Evolutionary conservation across 1,284 basidiomycete species (phyloP), one percentile per base, ranked within the genome.

Genomic region (Leccinum solheimii): DNA sequence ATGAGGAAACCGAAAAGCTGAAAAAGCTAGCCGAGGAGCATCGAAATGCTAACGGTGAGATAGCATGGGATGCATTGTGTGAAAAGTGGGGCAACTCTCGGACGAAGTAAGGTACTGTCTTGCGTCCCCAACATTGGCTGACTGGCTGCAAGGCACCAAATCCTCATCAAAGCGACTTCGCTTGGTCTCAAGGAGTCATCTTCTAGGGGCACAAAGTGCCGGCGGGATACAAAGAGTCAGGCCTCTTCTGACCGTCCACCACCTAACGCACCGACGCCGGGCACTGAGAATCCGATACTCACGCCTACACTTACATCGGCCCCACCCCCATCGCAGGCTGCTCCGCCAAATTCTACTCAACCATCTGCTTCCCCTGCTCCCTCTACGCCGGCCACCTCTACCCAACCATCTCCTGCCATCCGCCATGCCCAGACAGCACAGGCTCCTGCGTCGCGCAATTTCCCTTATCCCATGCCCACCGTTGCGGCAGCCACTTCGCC

Each of bases 11-110:
- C 0, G 87, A 89, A 62, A 80, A 82, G 50, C 69, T 92, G 62
- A 87, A 81, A 73, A 83, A 80, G 56, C 69, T 92, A 27, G 84
- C 86, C 0, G 90, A 91, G 64, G 83, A 89, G 60, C 86, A 86
- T 68, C 81, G 79, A 64, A 75, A 77, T 40, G 77, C 76, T 6
- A 68, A 68, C 8, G 85, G 86, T 9, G 72, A 90, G 66, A 85
- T 87, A 52, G 86, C 89, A 57, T 92, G 90, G 91, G 89, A 91
- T 71, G 84, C 85, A 78, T 82, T 92, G 14, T 84, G 87, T 50
- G 79, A 79, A 53, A 81, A 87, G 66, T 92, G 88, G 85, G 90
- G 90, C 4, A 82, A 82, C 63, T 83, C 82, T 51, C 80, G 90
- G 57, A 86, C 90, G 58, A 85, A 86, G 90, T 88, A 63, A 48